These are phyloP conservation scores for Vachellia collinsii DNA, from an alignment of 306 rosid species.

Conservation along the genomic window DNA sequence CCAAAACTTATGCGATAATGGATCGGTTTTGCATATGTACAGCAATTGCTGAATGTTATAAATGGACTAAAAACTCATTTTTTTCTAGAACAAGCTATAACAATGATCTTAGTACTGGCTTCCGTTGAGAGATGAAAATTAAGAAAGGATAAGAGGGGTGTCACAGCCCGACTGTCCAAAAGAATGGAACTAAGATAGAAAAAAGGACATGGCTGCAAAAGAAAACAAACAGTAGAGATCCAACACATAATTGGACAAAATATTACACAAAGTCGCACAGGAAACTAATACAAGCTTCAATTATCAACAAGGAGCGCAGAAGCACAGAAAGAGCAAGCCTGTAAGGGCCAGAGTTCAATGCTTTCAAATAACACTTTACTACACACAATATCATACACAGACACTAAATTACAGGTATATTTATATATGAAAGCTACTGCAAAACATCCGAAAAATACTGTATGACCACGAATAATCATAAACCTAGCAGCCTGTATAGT, in stretches of 20 bases:
- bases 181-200: not conserved
- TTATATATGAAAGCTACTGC: conserved; percentile 28
- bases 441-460: conserved; percentile 37
- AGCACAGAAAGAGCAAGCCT: not conserved
- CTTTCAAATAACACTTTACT: conserved; percentile 10
- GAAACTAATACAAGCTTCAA: conserved; percentile 9
- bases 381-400: conserved; percentile 13
- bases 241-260: not conserved
- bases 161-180: not conserved
- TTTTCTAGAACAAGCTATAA: not conserved
- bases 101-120: not conserved
- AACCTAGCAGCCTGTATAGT: conserved; percentile 35
- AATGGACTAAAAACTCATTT: not conserved
- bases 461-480: conserved; percentile 32
- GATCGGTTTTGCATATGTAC: not conserved
- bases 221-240: not conserved
- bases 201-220: not conserved
- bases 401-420: conserved; percentile 36
- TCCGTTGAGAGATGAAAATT: not conserved
- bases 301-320: conserved; percentile 17
- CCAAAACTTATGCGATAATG: not conserved
- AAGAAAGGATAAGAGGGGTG: not conserved
- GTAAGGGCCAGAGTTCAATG: not conserved
- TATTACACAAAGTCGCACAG: not conserved
- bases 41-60: not conserved